Percentiles rank a stretch among this genome's conserved stretches.
Evolutionary conservation across 441 rosid genomes (phyloP).

Genomic region (California macrophylla): DNA sequence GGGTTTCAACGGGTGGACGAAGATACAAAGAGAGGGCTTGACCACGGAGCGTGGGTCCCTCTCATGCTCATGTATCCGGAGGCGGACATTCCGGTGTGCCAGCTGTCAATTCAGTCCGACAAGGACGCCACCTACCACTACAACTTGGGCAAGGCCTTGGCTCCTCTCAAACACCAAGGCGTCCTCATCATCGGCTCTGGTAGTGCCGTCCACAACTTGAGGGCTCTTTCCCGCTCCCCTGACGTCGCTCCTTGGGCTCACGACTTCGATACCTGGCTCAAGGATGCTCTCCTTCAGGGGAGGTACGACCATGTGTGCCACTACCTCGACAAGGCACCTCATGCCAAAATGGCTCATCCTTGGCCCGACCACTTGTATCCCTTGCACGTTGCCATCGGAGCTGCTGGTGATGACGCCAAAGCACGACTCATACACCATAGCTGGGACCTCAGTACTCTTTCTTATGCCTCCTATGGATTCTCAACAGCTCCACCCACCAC

Average conservation of each 20-base stretch:
- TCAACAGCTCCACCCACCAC: constrained; percentile 18
- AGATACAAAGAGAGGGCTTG: constrained; percentile 65
- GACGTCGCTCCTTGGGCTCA: constrained; percentile 49
- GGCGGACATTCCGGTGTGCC: constrained; percentile 68
- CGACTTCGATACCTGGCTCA: constrained; percentile 73
- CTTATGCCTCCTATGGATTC: constrained; percentile 78
- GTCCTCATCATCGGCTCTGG: constrained; percentile 84
- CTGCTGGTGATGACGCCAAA: constrained; percentile 62
- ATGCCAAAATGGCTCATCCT: constrained; percentile 78
- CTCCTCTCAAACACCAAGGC: constrained; percentile 72
- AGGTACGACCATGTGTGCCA: constrained; percentile 81
- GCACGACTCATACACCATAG: constrained; percentile 71
- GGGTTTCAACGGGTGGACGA: constrained; percentile 48
- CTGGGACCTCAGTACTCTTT: constrained; percentile 60
- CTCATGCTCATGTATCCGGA: constrained; percentile 91
- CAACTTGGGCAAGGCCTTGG: constrained; percentile 76
- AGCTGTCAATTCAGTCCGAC: constrained; percentile 63
- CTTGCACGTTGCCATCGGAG: constrained; percentile 85
- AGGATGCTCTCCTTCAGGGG: constrained; percentile 60
- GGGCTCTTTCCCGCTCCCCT: constrained; percentile 21
- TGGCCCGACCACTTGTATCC: constrained; percentile 86
- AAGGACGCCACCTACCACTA: constrained; percentile 56
- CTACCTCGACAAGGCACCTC: constrained; percentile 50
- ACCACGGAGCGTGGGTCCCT: constrained; percentile 94
- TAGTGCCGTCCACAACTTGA: constrained; percentile 62